phyloP scores from a whole-genome alignment of 176 grass and related monocot species.

The Eleusine coracana region DNA sequence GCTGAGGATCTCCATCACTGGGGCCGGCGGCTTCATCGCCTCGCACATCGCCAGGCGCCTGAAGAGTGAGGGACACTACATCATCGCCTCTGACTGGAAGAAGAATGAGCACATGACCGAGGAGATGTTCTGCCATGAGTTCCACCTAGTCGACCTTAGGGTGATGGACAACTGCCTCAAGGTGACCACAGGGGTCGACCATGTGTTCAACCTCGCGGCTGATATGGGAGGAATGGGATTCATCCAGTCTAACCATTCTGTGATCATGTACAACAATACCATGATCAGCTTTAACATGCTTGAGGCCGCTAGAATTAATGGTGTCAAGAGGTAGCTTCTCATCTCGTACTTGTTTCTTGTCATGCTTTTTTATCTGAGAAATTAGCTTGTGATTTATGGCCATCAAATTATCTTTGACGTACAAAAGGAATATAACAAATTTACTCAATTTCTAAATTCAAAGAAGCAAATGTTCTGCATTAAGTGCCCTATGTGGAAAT shows the following conservation, averaged over 20 bases:
- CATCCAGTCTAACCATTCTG: slow-evolving; percentile 83
- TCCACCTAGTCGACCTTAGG: slow-evolving; percentile 83
- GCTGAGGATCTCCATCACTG: slow-evolving; percentile 78
- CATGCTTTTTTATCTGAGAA: neutral
- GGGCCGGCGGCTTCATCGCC: slow-evolving; percentile 82
- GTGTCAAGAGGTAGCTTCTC: slow-evolving; percentile 67
- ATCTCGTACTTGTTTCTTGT: neutral
- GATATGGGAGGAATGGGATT: slow-evolving; percentile 97
- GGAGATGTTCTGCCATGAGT: slow-evolving; percentile 93
- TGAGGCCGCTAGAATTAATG: slow-evolving; percentile 73
- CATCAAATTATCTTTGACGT: slow-evolving; percentile 6
- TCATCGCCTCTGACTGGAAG: slow-evolving; percentile 93
- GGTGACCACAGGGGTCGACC: slow-evolving; percentile 66
- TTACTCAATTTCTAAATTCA: neutral
- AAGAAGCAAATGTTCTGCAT: neutral
- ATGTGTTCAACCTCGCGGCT: slow-evolving; percentile 89
- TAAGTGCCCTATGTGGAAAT: slow-evolving; percentile 12
- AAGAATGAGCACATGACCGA: slow-evolving; percentile 94
- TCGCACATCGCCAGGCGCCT: slow-evolving; percentile 82
- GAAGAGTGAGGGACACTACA: slow-evolving; percentile 77
- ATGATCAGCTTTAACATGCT: slow-evolving; percentile 98
- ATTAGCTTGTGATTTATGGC: too few relatives aligned
- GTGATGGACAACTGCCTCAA: slow-evolving; percentile 92
- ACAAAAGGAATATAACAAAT: neutral
- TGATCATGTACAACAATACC: slow-evolving; percentile 94